Base-by-base conservation (phyloP, 176 grass and related monocot species). In the Bonia amplexicaulis region DNA sequence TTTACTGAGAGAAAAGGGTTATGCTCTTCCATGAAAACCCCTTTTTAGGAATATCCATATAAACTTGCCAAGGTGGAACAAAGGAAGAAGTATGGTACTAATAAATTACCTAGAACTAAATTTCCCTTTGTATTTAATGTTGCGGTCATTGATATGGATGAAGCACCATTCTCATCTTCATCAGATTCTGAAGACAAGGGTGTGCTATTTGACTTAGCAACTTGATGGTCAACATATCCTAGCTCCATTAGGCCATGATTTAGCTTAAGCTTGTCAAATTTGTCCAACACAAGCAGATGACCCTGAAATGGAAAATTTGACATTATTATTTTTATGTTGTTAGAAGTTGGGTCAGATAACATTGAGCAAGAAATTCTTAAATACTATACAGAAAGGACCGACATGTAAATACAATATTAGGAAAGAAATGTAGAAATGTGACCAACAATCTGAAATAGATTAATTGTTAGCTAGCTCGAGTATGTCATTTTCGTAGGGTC, bases 221-320 rank as follows among this genome's bases (percentile, higher is more conserved):
- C 68, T 79, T 98, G 64, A 89, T 98, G 93, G 79, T 69, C 80
- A 80, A 88, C 81, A 90, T 98, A 98, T 87, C 96, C 96, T 53
- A 90, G 77, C 89, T 98, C 96, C 93, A 98, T 98, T 80, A 92
- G 69, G 54, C 87, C 93, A 90, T 98, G 96, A 85, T 98, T 95
- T 67, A 98, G 54, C 85, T 84, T 93, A 82, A 98, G 80, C 68
- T 87, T 92, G 44, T 87, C 74, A 41, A 93, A 95, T 39, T 93
- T 95, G 47, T 93, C 89, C 80, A 98, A 83, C 78, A 98, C 85
- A 87, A 98, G 91, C 65, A 95, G 91, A 93, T 98, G 88, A 66
- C 93, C 91, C 96, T 98, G 77, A 89, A 69, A 79, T 69, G 76
- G 74, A 59, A 73, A 78, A 74, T 68, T 22, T 66, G 69, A 72